Conservation (phyloP, 2,329 filamentous ascomycete species). For the Talaromyces sp. region DNA sequence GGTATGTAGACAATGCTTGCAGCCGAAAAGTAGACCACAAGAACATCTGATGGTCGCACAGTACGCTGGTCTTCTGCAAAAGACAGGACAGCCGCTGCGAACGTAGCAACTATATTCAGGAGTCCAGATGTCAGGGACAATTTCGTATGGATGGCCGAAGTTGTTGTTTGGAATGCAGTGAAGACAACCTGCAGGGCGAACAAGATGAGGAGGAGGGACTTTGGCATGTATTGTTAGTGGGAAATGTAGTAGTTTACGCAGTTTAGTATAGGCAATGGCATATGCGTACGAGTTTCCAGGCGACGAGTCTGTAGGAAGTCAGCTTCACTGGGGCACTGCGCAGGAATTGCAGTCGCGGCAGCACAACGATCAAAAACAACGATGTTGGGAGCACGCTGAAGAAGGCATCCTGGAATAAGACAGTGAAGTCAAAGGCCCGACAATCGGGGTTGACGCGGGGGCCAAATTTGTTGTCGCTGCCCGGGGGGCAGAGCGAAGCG, state of each 20-base stretch:
- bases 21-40: constrained; percentile 38
- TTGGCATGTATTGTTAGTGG: background rate
- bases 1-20: constrained; percentile 37
- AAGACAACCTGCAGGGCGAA: constrained; percentile 33
- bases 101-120: constrained; percentile 11
- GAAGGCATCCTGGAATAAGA: constrained; percentile 42
- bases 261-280: constrained; percentile 17
- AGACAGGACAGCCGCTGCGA: constrained; percentile 24
- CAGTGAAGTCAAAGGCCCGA: constrained; percentile 41
- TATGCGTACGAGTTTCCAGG: too few species aligned
- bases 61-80: constrained; percentile 23
- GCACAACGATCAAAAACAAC: constrained; percentile 26
- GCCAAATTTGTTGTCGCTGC: constrained; percentile 3
- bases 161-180: constrained; percentile 31
- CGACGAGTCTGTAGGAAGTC: background rate
- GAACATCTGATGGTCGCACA: constrained; percentile 23
- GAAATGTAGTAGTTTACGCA: background rate
- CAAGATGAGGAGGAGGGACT: constrained; percentile 25
- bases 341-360: background rate
- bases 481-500: background rate
- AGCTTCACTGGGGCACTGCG: constrained; percentile 19
- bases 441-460: constrained; percentile 17
- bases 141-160: background rate
- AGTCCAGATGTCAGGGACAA: background rate
- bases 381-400: constrained; percentile 33